Percentiles rank a stretch among this genome's conserved stretches.
phyloP scores from a whole-genome alignment of 148 eudicot genomes.

The Simmondsia chinensis region DNA sequence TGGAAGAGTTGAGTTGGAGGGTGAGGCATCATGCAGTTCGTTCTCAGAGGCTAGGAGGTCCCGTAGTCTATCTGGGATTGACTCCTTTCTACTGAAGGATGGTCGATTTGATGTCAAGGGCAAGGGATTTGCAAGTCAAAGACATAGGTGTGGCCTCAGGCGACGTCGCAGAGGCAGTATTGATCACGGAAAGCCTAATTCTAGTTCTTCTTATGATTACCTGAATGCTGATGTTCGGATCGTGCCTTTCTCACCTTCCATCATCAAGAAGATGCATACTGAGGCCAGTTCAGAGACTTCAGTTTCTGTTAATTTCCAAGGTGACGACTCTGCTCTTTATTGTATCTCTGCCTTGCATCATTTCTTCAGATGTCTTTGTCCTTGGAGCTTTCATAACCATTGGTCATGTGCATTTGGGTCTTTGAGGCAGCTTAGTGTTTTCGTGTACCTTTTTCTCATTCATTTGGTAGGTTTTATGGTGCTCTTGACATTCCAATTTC shows the following conservation, averaged over 20 bases:
- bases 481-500: background rate
- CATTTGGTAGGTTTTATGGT: too few relatives aligned
- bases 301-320: conserved; percentile 14
- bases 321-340: conserved; percentile 10
- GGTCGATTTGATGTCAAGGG: conserved; percentile 45
- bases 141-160: conserved; percentile 36
- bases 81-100: conserved; percentile 13
- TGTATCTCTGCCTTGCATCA: background rate
- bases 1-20: conserved; percentile 41
- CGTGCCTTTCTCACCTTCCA: conserved; percentile 19
- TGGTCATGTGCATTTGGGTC: too few relatives aligned
- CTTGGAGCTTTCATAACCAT: too few relatives aligned
- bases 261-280: conserved; percentile 15
- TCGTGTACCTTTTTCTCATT: too few relatives aligned
- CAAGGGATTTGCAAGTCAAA: conserved; percentile 30
- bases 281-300: conserved; percentile 12
- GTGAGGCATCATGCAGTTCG: conserved; percentile 63
- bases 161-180: conserved; percentile 32
- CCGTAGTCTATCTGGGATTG: conserved; percentile 17
- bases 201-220: conserved; percentile 29
- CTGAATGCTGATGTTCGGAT: conserved; percentile 15
- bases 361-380: too few relatives aligned
- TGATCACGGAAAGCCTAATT: conserved; percentile 25
- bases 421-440: too few relatives aligned
- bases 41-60: conserved; percentile 33